Base-by-base conservation (phyloP, 2,329 filamentous ascomycete genomes). In the Dactylella cylindrospora region DNA sequence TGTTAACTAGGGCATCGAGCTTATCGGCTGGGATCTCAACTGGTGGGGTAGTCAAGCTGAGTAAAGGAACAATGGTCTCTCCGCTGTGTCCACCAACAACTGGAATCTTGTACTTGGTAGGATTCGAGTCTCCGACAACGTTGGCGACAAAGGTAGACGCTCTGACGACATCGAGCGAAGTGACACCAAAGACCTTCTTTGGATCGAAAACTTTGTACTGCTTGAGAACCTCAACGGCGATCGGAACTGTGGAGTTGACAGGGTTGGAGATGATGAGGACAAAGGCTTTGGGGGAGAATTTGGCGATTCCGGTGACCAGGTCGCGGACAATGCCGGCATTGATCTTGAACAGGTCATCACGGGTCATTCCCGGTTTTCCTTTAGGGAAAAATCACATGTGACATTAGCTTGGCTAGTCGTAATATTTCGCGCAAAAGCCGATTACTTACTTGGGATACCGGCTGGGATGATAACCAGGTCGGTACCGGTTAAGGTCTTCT, bases 301-400 rank as follows among this genome's bases (percentile, higher is more conserved):
- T 84, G 70, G 91, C 90, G 70, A 89, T 83, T 47, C 87, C 84
- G 79, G 95, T 86, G 70, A 94, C 85, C 68, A 98, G 81, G 70
- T 88, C 90, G 78, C 93, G 89, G 73, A 98, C 93, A 72, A 98
- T 98, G 71, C 90, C 88, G 64, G 93, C 93, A 75, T 98, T 98
- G 81, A 96, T 95, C 79, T 96, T 96, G 86, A 98, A 98, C 61
- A 98, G 88, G 74, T 97, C 93, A 72, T 98, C 93, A 78, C 93
- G 90, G 76, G 88, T 96, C 93, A 98, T 98, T 72, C 93, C 93
- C 70, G 93, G 93, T 82, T 97, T 97, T 78, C 91, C 91, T 96
- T 15, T 33, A 12, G 46, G 22, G 67, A 70, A 20, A 36, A 71
- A 67, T 70, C 53, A 69, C 66, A 33, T 55, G 54, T 41, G 32